These are phyloP conservation scores for Phtheirospermum japonicum DNA, from an alignment of 257 asterid species.

Conservation along the genomic window DNA sequence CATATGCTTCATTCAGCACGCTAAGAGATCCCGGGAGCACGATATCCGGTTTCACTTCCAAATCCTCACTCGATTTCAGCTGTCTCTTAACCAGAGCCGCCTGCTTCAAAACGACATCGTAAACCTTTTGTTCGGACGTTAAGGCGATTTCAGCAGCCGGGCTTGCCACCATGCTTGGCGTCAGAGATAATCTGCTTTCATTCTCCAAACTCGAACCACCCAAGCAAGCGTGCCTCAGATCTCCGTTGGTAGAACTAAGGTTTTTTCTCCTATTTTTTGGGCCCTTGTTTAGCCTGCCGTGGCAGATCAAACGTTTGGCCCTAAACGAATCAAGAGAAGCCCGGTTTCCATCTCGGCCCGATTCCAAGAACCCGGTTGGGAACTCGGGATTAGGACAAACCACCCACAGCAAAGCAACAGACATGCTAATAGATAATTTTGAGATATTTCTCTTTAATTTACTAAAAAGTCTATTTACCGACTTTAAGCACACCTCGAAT, in stretches of 20 bases:
- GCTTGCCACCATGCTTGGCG: constrained; percentile 56
- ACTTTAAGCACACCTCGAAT: too few species aligned
- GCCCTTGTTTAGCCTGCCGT: constrained; percentile 38
- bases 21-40: constrained; percentile 59
- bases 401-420: constrained; percentile 72
- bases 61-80: constrained; percentile 40
- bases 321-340: constrained; percentile 38
- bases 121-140: constrained; percentile 90
- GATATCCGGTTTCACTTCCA: constrained; percentile 70
- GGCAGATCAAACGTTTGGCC: constrained; percentile 33
- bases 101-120: constrained; percentile 87
- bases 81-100: constrained; percentile 81
- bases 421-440: constrained; percentile 43
- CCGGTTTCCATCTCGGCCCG: constrained; percentile 50
- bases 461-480: not conserved
- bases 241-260: constrained; percentile 37
- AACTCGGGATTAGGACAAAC: constrained; percentile 63
- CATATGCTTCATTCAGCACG: constrained; percentile 85
- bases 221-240: constrained; percentile 38
- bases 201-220: constrained; percentile 38
- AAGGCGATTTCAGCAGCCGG: constrained; percentile 69
- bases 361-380: constrained; percentile 51
- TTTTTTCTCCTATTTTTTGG: constrained; percentile 29
- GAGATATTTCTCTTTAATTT: constrained; percentile 24
- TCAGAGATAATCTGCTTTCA: constrained; percentile 36